These are phyloP conservation scores for Saccharomycopsis sp. DNA, from an alignment of 805 yeast genomes.

Conservation along the genomic window DNA sequence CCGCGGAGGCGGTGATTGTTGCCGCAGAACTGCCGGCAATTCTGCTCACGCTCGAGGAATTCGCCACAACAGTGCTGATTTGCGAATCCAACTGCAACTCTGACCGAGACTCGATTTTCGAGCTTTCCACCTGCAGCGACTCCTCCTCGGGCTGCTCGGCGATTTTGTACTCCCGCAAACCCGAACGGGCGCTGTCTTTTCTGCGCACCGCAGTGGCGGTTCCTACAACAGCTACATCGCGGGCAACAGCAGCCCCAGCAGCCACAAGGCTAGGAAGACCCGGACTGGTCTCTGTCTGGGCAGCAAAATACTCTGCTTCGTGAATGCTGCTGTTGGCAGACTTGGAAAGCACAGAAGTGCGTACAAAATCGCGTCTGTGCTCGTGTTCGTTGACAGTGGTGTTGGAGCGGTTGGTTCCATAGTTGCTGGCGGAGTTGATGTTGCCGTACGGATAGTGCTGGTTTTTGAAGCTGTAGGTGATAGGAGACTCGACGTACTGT, in stretches of 20 bases:
- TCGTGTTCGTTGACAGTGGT: not conserved
- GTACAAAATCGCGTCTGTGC: not conserved
- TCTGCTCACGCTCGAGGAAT: too few species aligned
- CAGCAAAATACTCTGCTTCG: not conserved
- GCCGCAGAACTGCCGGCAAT: not conserved
- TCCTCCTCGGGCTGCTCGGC: not conserved
- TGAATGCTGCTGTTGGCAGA: not conserved
- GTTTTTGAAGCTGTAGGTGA: not conserved
- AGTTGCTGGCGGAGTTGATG: not conserved
- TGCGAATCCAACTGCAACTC: too few species aligned
- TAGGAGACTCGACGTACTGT: not conserved
- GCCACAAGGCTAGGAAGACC: not conserved
- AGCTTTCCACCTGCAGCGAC: too few species aligned
- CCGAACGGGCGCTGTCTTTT: not conserved
- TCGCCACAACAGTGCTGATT: too few species aligned
- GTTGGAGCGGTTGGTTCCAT: not conserved
- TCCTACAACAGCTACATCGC: not conserved
- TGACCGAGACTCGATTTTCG: too few species aligned
- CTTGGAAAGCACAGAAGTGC: not conserved
- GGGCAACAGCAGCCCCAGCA: not conserved
- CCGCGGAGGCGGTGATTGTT: not conserved
- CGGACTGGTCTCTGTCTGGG: not conserved
- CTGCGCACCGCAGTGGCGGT: not conserved
- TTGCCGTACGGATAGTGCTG: not conserved
- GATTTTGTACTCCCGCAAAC: not conserved